Percentiles rank a stretch among this genome's conserved stretches.
phyloP scores from a whole-genome alignment of 257 asterid species.

The Nicotiana undulata region DNA sequence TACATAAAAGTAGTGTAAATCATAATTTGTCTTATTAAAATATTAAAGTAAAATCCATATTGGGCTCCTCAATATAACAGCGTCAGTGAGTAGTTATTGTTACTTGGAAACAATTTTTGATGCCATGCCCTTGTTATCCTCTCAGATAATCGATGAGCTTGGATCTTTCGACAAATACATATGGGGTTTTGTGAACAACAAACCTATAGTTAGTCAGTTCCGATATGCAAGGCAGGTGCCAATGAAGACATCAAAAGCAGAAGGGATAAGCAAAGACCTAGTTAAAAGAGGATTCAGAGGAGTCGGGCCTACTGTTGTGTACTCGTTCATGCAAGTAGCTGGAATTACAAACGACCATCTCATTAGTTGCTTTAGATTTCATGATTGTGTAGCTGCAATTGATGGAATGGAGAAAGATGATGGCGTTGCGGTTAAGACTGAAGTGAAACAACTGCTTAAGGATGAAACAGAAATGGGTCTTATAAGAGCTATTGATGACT shows the following conservation, averaged over 20 bases:
- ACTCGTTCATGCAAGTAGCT: constrained; percentile 92
- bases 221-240: constrained; percentile 95
- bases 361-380: constrained; percentile 70
- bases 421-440: constrained; percentile 18
- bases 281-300: constrained; percentile 91
- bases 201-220: constrained; percentile 59
- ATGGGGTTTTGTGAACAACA: constrained; percentile 81
- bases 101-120: background rate
- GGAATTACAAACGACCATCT: constrained; percentile 97
- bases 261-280: constrained; percentile 84
- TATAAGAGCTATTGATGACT: constrained; percentile 47
- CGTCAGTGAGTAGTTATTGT: background rate
- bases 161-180: constrained; percentile 86
- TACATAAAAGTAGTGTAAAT: background rate
- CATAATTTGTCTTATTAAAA: background rate
- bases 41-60: background rate
- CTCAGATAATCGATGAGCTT: constrained; percentile 65
- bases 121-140: background rate
- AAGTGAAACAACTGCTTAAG: constrained; percentile 34
- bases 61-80: background rate
- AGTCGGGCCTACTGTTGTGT: constrained; percentile 88
- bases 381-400: constrained; percentile 43
- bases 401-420: constrained; percentile 35
- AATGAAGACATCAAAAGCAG: constrained; percentile 85
- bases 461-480: constrained; percentile 42